Base-by-base conservation (phyloP, 1,284 basidiomycete genomes). In the Moesziomyces aphidis region DNA sequence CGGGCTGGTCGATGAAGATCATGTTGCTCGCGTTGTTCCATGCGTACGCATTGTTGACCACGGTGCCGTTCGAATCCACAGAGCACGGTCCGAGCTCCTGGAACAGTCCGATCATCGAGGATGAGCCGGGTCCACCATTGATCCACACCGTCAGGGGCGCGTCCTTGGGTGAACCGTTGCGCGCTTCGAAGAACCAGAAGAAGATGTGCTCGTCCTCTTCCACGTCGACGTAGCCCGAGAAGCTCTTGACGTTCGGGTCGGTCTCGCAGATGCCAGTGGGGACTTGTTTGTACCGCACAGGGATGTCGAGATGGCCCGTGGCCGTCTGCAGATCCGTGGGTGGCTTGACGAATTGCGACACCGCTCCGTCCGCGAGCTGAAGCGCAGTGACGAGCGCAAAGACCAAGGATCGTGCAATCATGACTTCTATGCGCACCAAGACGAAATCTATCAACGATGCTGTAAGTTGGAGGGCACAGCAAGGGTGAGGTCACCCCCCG, bases 1-100 rank as follows among this genome's bases (percentile, higher is more conserved):
- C 77, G 1, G 90, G 90, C 79, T 91, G 91, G 81, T 92, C 91
- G 54, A 92, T 89, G 78, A 91, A 92, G 50, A 92, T 89, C 90
- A 89, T 88, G 79, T 91, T 90, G 8, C 89, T 87, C 49, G 88
- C 86, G 66, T 88, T 88, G 83, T 90, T 91, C 90, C 90, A 91
- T 0, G 89, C 89, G 75, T 86, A 88, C 0, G 89, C 89, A 76
- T 91, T 91, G 61, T 87, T 85, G 22, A 89, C 88, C 31, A 86
- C 84, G 1, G 83, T 86, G 61, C 87, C 89, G 64, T 90, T 89
- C 61, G 89, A 89, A 39, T 86, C 88, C 61, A 90, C 89, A 19
- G 88, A 86, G 80, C 90, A 91, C 5, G 90, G 90, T 2, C 90
- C 90, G 55, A 90, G 87, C 74, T 91, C 90, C 86, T 91, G 90